These are phyloP conservation scores for Rubroshorea leprosula DNA, from an alignment of 345 rosid species.

Conservation along the genomic window DNA sequence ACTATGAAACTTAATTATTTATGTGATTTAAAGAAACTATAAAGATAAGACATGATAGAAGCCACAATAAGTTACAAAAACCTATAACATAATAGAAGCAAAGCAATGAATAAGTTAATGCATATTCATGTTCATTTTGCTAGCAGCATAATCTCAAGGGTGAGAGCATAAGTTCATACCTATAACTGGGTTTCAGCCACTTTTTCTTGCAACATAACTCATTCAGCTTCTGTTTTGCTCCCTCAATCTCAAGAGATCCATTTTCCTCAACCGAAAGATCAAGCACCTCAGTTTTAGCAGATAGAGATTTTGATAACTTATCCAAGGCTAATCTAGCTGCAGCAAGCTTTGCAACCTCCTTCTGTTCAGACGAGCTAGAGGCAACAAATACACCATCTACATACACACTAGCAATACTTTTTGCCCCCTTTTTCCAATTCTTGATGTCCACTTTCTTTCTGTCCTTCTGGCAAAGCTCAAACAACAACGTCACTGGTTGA, in stretches of 20 bases:
- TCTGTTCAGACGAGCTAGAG: slow-evolving; percentile 50
- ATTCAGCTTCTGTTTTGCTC: slow-evolving; percentile 55
- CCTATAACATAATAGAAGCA: neutral
- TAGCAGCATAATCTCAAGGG: too few relatives aligned
- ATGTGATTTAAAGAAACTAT: too few relatives aligned
- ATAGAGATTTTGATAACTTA: slow-evolving; percentile 28
- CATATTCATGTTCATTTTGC: too few relatives aligned
- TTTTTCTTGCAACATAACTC: slow-evolving; percentile 54
- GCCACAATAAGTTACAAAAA: neutral
- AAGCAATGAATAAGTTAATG: too few relatives aligned
- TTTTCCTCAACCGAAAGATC: slow-evolving; percentile 9
- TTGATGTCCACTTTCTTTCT: slow-evolving; percentile 46
- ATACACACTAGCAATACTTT: slow-evolving; percentile 38
- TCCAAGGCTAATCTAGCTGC: slow-evolving; percentile 55
- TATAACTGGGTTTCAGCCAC: slow-evolving; percentile 65
- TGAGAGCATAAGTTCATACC: slow-evolving; percentile 26
- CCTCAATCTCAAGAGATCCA: slow-evolving; percentile 28
- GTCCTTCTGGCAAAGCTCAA: slow-evolving; percentile 55
- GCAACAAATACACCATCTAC: slow-evolving; percentile 47
- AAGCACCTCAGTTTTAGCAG: slow-evolving; percentile 7
- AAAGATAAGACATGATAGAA: too few relatives aligned
- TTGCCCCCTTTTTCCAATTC: slow-evolving; percentile 26
- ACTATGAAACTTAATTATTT: too few relatives aligned
- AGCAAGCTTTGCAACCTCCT: slow-evolving; percentile 60
- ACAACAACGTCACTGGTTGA: slow-evolving; percentile 61